Conservation (phyloP, 306 rosid genomes). For the Vigna angularis region DNA sequence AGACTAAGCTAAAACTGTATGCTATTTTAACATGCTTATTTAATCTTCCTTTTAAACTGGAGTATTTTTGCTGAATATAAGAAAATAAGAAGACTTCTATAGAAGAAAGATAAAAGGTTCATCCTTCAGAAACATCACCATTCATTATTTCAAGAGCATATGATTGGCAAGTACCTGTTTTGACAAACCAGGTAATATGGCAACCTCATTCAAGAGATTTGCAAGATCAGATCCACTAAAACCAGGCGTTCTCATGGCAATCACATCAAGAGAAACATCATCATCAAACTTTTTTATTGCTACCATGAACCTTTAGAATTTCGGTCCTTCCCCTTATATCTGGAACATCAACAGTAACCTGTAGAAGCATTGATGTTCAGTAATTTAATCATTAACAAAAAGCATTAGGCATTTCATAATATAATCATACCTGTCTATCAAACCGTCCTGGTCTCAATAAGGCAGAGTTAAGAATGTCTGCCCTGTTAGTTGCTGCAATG, state of each 20-base stretch:
- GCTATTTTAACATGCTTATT: too few species aligned
- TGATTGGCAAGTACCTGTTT: slow-evolving; percentile 70
- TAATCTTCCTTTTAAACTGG: too few species aligned
- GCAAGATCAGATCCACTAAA: slow-evolving; percentile 99
- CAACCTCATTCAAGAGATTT: slow-evolving; percentile 96
- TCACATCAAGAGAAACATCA: slow-evolving; percentile 83
- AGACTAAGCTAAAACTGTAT: too few species aligned
- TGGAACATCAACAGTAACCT: slow-evolving; percentile 96
- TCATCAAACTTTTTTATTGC: slow-evolving; percentile 91
- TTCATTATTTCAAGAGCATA: background rate
- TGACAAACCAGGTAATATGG: slow-evolving; percentile 93
- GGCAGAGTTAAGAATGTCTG: slow-evolving; percentile 98
- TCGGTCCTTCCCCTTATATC: slow-evolving; percentile 95
- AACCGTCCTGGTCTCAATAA: slow-evolving; percentile 95
- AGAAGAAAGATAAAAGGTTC: slow-evolving; percentile 42
- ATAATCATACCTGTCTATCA: slow-evolving; percentile 80
- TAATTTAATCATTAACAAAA: slow-evolving; percentile 13
- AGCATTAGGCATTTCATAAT: slow-evolving; percentile 1
- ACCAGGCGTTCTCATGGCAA: slow-evolving; percentile 99
- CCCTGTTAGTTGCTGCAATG: slow-evolving; percentile 99
- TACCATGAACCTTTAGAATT: slow-evolving; percentile 92
- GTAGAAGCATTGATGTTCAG: slow-evolving; percentile 47
- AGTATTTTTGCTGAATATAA: background rate
- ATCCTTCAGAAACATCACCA: slow-evolving; percentile 2
- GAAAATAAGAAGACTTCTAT: background rate